Evolutionary conservation across 2,329 filamentous ascomycete genomes (phyloP).

Genomic region (Juglanconis juglandina): DNA sequence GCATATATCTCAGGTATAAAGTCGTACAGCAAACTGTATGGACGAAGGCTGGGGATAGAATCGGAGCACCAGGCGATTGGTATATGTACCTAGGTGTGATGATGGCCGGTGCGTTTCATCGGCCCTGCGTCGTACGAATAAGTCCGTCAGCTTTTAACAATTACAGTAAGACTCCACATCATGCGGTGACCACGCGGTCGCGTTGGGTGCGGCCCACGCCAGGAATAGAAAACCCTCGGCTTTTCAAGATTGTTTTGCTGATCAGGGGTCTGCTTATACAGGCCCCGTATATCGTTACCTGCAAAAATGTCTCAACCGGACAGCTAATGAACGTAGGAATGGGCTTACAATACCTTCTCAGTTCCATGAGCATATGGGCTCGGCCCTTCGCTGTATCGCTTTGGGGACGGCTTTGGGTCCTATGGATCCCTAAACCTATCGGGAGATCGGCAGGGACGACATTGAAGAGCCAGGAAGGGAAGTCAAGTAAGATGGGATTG

Average conservation of each 20-base stretch:
- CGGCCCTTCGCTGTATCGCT: neutral
- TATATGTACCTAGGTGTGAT: neutral
- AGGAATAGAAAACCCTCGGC: neutral
- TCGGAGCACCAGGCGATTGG: neutral
- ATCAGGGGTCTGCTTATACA: neutral
- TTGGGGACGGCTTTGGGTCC: neutral
- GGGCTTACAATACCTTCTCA: neutral
- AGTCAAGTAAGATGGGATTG: neutral
- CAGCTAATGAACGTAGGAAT: neutral
- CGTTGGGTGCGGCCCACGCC: neutral
- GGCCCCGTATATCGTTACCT: neutral
- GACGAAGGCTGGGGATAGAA: neutral
- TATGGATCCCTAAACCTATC: neutral
- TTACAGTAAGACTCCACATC: slow-evolving; percentile 1
- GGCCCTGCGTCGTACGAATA: neutral
- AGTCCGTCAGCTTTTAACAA: neutral
- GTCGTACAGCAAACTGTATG: too few relatives aligned
- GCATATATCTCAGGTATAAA: neutral
- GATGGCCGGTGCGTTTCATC: neutral
- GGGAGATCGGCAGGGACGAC: neutral
- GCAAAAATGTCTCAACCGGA: neutral
- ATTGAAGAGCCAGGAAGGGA: neutral
- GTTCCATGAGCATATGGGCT: neutral
- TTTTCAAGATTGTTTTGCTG: neutral
- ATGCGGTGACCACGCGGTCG: neutral